A percentile compares a stretch with the other conserved stretches of the same genome.
Evolutionary conservation across 2,329 filamentous ascomycete genomes (phyloP).

Genomic region (Beauveria sp.): DNA sequence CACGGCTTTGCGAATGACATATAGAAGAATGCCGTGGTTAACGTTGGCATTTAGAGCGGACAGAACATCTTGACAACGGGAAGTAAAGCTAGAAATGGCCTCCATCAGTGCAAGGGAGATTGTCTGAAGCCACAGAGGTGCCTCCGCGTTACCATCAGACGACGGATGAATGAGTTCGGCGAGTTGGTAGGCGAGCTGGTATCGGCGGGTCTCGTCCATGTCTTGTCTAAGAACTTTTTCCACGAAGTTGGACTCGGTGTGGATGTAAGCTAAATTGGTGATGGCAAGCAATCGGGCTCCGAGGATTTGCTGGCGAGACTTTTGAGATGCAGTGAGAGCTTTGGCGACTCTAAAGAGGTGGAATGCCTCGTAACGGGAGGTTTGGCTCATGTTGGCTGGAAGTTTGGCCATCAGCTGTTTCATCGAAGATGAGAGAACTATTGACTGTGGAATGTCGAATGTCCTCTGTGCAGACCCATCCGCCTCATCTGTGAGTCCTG

Average conservation of each 20-base stretch:
- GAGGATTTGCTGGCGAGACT: conserved; percentile 67
- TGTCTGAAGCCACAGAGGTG: conserved; percentile 73
- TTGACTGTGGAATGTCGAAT: conserved; percentile 56
- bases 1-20: conserved; percentile 84
- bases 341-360: conserved; percentile 78
- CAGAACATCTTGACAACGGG: conserved; percentile 72
- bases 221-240: conserved; percentile 83
- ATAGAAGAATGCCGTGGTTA: conserved; percentile 91
- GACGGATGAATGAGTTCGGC: conserved; percentile 85
- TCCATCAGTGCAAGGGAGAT: conserved; percentile 76
- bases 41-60: conserved; percentile 91
- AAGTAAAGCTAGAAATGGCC: conserved; percentile 71
- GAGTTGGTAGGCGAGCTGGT: conserved; percentile 87
- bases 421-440: conserved; percentile 44
- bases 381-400: conserved; percentile 59
- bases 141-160: conserved; percentile 55
- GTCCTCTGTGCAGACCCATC: conserved; percentile 41
- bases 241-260: conserved; percentile 73
- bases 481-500: conserved; percentile 28
- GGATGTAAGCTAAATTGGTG: conserved; percentile 85
- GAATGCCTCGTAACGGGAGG: conserved; percentile 75
- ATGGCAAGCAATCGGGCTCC: conserved; percentile 78
- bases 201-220: conserved; percentile 77
- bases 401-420: conserved; percentile 49
- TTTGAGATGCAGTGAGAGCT: conserved; percentile 59